Conservation (phyloP, 768 basidiomycete genomes). For the Termitomyces eurrhizus region DNA sequence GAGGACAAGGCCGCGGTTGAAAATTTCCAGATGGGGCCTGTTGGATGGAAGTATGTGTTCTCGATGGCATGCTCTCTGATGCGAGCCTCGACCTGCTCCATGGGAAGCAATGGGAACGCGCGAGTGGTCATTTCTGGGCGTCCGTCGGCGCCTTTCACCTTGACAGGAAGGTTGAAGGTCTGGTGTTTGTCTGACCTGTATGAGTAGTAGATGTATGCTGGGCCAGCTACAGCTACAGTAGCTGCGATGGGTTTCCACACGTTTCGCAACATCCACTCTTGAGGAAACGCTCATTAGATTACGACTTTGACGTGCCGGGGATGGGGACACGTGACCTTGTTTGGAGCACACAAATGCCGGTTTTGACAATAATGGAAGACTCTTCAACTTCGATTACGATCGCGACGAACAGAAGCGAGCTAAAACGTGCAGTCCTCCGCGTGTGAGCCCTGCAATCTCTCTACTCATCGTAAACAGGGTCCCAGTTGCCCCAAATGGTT, state of each 20-base stretch:
- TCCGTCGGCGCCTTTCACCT: conserved; percentile 54
- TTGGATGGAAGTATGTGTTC: conserved; percentile 43
- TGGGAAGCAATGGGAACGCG: conserved; percentile 52
- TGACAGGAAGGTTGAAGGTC: conserved; percentile 59
- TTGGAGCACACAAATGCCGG: neutral
- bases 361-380: neutral
- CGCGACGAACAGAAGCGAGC: neutral
- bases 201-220: conserved; percentile 58
- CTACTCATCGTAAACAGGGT: conserved; percentile 4
- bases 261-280: conserved; percentile 52
- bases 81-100: conserved; percentile 50
- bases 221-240: conserved; percentile 49
- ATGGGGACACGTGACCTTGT: conserved; percentile 8
- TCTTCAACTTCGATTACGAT: conserved; percentile 1
- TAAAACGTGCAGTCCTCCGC: neutral
- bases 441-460: conserved; percentile 7
- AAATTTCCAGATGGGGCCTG: conserved; percentile 67
- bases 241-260: conserved; percentile 68
- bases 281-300: neutral
- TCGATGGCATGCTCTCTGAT: conserved; percentile 51
- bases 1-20: conserved; percentile 77
- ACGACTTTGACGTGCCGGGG: neutral
- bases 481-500: conserved; percentile 17
- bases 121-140: conserved; percentile 50
- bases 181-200: conserved; percentile 35